Percentiles rank a stretch among this genome's conserved stretches.
Conservation (phyloP, 2,329 filamentous ascomycete species). For the Exophiala xenobiotica region DNA sequence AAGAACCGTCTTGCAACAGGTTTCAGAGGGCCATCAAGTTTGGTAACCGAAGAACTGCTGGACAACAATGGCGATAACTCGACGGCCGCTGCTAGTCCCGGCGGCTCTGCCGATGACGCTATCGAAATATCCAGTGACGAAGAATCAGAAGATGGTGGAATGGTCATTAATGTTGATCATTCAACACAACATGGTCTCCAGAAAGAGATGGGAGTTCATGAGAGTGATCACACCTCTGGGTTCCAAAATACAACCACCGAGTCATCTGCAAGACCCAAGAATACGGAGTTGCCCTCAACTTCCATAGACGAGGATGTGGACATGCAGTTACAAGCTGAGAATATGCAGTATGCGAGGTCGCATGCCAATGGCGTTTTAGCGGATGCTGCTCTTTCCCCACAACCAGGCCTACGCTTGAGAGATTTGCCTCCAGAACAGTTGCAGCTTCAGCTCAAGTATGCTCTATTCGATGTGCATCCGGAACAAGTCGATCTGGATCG, state of each 20-base stretch:
- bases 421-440: constrained; percentile 42
- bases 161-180: constrained; percentile 43
- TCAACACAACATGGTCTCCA: constrained; percentile 20
- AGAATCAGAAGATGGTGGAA: constrained; percentile 39
- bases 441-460: constrained; percentile 40
- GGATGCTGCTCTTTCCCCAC: neutral
- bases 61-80: neutral
- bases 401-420: constrained; percentile 29
- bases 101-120: constrained; percentile 19
- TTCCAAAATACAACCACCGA: too few species aligned
- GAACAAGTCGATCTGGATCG: constrained; percentile 42
- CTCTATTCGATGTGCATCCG: constrained; percentile 41
- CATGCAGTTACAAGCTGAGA: constrained; percentile 16
- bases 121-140: constrained; percentile 34
- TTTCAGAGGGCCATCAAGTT: constrained; percentile 12
- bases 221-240: too few species aligned
- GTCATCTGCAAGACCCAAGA: too few species aligned
- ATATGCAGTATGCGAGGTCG: neutral
- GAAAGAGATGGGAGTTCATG: constrained; percentile 10
- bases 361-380: neutral
- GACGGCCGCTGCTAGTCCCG: neutral
- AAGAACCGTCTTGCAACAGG: constrained; percentile 29
- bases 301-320: constrained; percentile 9
- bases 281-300: too few species aligned
- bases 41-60: constrained; percentile 6